These are phyloP conservation scores for Miamiensis avidus DNA, from an alignment of 169 alveolate species.

Conservation along the genomic window DNA sequence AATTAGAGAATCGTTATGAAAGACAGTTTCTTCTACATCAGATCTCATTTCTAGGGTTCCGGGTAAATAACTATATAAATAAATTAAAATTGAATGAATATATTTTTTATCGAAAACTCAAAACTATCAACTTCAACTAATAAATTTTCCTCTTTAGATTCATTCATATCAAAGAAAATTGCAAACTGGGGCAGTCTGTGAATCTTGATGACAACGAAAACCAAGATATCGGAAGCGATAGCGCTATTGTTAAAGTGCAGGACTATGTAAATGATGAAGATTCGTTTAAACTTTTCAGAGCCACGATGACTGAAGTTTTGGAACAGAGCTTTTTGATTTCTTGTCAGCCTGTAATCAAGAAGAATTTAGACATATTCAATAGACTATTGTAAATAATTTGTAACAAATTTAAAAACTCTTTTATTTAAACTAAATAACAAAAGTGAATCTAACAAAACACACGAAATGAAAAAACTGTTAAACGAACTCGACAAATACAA, in stretches of 20 bases:
- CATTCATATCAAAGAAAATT: neutral
- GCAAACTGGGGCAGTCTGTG: neutral
- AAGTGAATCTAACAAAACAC: neutral
- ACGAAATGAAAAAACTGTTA: neutral
- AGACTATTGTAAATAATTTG: neutral
- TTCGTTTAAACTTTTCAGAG: conserved; percentile 19
- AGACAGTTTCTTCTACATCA: neutral
- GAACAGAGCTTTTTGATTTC: conserved; percentile 15
- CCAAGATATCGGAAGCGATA: neutral
- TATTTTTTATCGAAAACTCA: too few relatives aligned
- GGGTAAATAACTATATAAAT: too few relatives aligned
- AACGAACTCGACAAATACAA: neutral
- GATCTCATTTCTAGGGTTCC: neutral
- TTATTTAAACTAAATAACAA: too few relatives aligned
- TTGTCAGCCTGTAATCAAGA: conserved; percentile 9
- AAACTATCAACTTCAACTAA: too few relatives aligned
- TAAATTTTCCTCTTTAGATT: neutral
- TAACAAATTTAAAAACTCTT: too few relatives aligned
- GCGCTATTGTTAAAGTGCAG: neutral
- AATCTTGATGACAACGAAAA: too few relatives aligned
- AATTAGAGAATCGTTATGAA: too few relatives aligned
- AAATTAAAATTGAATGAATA: too few relatives aligned
- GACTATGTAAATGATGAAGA: conserved; percentile 2
- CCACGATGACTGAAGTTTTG: conserved; percentile 18
- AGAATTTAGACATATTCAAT: conserved; percentile 3